Evolutionary conservation across 768 basidiomycete species (phyloP).

Genomic region (Tylopilus balloui): DNA sequence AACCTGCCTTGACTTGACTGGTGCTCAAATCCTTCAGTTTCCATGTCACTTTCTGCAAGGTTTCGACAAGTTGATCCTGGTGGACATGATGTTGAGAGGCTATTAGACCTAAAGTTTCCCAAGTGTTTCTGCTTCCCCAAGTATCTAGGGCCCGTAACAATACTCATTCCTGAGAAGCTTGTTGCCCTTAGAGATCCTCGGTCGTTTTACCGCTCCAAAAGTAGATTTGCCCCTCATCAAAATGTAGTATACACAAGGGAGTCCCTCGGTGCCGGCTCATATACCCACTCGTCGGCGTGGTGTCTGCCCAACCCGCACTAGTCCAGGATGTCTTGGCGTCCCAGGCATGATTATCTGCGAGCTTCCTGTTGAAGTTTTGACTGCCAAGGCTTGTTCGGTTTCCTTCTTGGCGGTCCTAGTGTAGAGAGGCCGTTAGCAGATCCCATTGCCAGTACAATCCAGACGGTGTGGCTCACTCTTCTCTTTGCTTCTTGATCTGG

Average conservation of each 20-base stretch:
- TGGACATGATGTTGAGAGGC: constrained; percentile 9
- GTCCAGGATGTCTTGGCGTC: constrained; percentile 69
- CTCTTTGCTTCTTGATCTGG: constrained; percentile 81
- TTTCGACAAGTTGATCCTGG: not conserved
- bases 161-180: not conserved
- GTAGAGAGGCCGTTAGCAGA: constrained; percentile 4
- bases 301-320: constrained; percentile 68
- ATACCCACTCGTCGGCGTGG: constrained; percentile 72
- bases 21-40: constrained; percentile 13
- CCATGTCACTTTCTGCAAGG: constrained; percentile 18
- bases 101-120: not conserved
- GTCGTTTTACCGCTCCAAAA: not conserved
- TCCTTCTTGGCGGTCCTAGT: constrained; percentile 58
- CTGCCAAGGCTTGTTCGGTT: constrained; percentile 54
- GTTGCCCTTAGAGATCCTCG: not conserved
- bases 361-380: constrained; percentile 49
- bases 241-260: constrained; percentile 4
- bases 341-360: constrained; percentile 75
- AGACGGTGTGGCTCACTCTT: constrained; percentile 42
- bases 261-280: constrained; percentile 26
- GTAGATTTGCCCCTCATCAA: constrained; percentile 3
- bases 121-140: not conserved
- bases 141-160: constrained; percentile 10
- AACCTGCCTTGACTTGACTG: constrained; percentile 27
- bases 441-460: not conserved